Percentiles rank a stretch among this genome's conserved stretches.
These are phyloP conservation scores for Rhizopus arrhizus DNA, from an alignment of 371 early-diverging fungal genomes.

Conservation along the genomic window DNA sequence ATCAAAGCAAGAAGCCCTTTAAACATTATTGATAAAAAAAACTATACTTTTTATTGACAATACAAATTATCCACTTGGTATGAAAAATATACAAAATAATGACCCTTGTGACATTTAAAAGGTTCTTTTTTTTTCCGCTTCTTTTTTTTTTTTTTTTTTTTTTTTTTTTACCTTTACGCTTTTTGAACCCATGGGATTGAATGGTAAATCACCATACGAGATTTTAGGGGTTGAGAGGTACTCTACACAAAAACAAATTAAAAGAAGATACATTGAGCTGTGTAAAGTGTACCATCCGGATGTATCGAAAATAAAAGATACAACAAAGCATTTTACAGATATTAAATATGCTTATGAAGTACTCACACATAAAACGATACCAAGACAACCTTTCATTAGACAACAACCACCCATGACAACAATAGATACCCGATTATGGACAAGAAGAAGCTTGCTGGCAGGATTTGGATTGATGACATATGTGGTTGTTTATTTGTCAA, in stretches of 20 bases:
- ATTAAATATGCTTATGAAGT: slow-evolving; percentile 37
- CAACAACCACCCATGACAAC: neutral
- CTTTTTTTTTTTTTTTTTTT: neutral
- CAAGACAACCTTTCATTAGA: slow-evolving; percentile 11
- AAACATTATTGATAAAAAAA: too few relatives aligned
- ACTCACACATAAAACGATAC: slow-evolving; percentile 18
- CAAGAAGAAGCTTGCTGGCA: slow-evolving; percentile 17
- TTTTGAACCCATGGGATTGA: slow-evolving; percentile 1
- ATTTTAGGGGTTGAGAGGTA: slow-evolving; percentile 32
- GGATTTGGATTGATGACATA: slow-evolving; percentile 18
- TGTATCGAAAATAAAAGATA: slow-evolving; percentile 10
- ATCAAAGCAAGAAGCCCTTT: too few relatives aligned
- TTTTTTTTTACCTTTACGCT: neutral
- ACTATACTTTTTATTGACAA: too few relatives aligned
- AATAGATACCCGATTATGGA: slow-evolving; percentile 27
- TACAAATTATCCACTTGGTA: too few relatives aligned
- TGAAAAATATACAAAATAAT: too few relatives aligned
- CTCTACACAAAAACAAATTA: slow-evolving; percentile 33
- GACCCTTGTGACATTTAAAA: too few relatives aligned
- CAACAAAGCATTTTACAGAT: slow-evolving; percentile 24
- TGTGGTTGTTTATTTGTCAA: slow-evolving; percentile 10
- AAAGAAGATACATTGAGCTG: slow-evolving; percentile 32
- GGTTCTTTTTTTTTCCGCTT: too few relatives aligned
- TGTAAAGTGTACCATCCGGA: slow-evolving; percentile 41
- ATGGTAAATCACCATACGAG: slow-evolving; percentile 32